Percentiles rank a stretch among this genome's conserved stretches.
Evolutionary conservation across 2,329 filamentous ascomycete genomes (phyloP).

Genomic region (Scedosporium aurantiacum): DNA sequence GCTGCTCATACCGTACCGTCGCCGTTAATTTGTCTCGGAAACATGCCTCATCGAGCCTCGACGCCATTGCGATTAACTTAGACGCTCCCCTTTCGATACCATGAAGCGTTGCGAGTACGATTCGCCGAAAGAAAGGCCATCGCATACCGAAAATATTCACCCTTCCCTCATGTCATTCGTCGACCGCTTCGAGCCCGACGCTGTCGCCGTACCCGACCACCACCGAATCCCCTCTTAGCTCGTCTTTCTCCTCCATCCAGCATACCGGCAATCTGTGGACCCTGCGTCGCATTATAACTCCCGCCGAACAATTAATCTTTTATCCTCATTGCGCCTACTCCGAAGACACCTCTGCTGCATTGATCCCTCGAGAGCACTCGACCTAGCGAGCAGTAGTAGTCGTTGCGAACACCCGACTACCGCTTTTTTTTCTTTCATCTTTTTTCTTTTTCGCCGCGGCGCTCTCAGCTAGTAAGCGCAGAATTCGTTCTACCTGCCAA

Average conservation of each 20-base stretch:
- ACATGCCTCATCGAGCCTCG: background rate
- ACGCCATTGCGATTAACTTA: constrained; percentile 5
- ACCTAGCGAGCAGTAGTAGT: background rate
- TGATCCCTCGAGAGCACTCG: background rate
- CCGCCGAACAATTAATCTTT: constrained; percentile 1
- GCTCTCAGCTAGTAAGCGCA: background rate
- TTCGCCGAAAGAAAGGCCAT: constrained; percentile 8
- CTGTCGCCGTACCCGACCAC: constrained; percentile 7
- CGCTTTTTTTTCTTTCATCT: background rate
- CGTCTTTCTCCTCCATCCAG: background rate
- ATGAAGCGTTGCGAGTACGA: constrained; percentile 6
- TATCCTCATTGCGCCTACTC: background rate
- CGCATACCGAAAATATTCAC: background rate
- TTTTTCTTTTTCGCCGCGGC: background rate
- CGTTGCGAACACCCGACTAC: background rate
- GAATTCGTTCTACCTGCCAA: background rate
- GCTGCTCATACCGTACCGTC: background rate
- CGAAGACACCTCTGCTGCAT: background rate
- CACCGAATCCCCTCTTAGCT: constrained; percentile 1
- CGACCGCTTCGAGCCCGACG: constrained; percentile 6
- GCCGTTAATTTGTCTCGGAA: background rate
- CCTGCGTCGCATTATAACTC: background rate
- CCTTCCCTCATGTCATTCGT: constrained; percentile 6
- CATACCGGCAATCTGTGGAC: background rate
- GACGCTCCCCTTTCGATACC: constrained; percentile 4